Conservation (phyloP, 768 basidiomycete species). For the Mrakia hoshinonis region DNA sequence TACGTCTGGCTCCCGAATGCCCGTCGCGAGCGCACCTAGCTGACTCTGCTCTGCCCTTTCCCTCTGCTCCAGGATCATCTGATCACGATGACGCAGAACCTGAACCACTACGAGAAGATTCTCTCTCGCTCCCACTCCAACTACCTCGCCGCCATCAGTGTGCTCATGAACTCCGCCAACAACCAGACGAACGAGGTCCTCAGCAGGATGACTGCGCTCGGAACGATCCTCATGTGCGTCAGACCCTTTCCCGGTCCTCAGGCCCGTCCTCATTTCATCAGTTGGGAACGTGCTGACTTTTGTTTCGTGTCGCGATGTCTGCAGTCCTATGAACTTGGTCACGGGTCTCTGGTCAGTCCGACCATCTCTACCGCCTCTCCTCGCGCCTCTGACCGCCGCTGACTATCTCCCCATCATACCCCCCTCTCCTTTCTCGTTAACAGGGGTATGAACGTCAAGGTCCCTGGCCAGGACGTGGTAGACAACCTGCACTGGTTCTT, state of each 20-base stretch:
- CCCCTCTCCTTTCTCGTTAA: too few species aligned
- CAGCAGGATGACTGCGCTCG: constrained; percentile 52
- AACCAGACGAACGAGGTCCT: constrained; percentile 99
- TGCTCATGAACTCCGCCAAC: constrained; percentile 95
- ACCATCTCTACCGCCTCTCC: not conserved
- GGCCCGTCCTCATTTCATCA: not conserved
- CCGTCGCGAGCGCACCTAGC: not conserved
- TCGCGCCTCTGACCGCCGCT: not conserved
- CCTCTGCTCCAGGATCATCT: constrained; percentile 62
- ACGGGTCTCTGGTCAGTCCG: constrained; percentile 94
- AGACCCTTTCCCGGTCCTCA: not conserved
- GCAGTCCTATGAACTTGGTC: constrained; percentile 59
- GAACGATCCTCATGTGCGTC: constrained; percentile 82
- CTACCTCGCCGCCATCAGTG: constrained; percentile 97
- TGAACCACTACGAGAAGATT: constrained; percentile 98
- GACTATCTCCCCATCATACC: not conserved
- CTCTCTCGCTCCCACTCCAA: constrained; percentile 97
- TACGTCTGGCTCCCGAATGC: constrained; percentile 16
- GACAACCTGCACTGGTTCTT: constrained; percentile 68
- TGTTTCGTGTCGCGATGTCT: not conserved
- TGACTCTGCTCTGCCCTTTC: not conserved
- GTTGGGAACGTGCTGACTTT: not conserved
- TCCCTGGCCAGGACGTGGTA: constrained; percentile 74
- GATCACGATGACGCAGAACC: constrained; percentile 98
- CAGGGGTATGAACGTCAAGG: constrained; percentile 71